phyloP scores from a whole-genome alignment of 352 stramenopile genomes.

The Pythium folliculosum region DNA sequence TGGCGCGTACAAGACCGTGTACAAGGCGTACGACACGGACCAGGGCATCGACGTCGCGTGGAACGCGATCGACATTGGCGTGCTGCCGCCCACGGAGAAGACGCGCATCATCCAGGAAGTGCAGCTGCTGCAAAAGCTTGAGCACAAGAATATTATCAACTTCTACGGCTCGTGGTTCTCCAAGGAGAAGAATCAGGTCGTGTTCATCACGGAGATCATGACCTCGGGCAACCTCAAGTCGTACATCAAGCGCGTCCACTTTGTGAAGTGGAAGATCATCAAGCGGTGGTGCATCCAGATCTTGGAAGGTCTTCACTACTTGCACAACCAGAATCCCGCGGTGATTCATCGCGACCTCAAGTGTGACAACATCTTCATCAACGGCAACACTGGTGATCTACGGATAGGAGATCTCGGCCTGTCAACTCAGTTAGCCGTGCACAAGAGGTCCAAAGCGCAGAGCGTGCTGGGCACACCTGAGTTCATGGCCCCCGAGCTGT shows the following conservation, averaged over 20 bases:
- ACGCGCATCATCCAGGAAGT: constrained; percentile 98
- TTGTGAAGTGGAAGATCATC: constrained; percentile 98
- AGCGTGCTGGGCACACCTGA: constrained; percentile 98
- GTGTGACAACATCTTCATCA: constrained; percentile 98
- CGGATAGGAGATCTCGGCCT: constrained; percentile 97
- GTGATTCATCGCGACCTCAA: constrained; percentile 95
- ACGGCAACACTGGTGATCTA: constrained; percentile 97
- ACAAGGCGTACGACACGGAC: constrained; percentile 97
- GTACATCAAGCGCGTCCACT: constrained; percentile 98
- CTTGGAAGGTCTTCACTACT: constrained; percentile 93
- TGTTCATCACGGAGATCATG: constrained; percentile 99
- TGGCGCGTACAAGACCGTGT: constrained; percentile 90
- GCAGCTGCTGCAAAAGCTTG: constrained; percentile 94
- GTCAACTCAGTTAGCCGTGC: constrained; percentile 76
- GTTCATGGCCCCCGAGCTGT: constrained; percentile 99
- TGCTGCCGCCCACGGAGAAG: constrained; percentile 94
- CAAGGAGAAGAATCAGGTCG: constrained; percentile 97
- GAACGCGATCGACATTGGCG: constrained; percentile 98
- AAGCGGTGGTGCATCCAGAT: constrained; percentile 98
- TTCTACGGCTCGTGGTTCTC: constrained; percentile 99
- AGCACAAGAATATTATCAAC: constrained; percentile 99
- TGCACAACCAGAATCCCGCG: constrained; percentile 88
- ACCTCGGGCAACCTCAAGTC: constrained; percentile 94
- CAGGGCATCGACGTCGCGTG: constrained; percentile 99
- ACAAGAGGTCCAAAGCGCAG: constrained; percentile 78